A percentile compares a stretch with the other conserved stretches of the same genome.
phyloP scores from a whole-genome alignment of 1,139 yeast species.

The Groenewaldozyma auringiensis region DNA sequence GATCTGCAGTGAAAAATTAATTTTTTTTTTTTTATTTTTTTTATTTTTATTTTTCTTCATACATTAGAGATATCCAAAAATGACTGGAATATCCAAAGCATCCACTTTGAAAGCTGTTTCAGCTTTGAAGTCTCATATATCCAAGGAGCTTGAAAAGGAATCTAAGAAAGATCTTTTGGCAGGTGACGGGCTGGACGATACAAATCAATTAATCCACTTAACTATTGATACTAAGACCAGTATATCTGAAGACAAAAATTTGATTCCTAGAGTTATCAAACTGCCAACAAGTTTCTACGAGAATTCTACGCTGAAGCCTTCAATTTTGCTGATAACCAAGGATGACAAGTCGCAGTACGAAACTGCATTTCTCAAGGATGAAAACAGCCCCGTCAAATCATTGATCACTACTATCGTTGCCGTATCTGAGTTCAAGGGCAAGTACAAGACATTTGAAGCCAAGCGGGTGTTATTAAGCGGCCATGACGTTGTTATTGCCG shows the following conservation, averaged over 20 bases:
- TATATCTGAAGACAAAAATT: slow-evolving; percentile 51
- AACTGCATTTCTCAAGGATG: slow-evolving; percentile 38
- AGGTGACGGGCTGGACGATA: slow-evolving; percentile 40
- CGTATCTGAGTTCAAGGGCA: slow-evolving; percentile 36
- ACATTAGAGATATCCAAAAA: no score
- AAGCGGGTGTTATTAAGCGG: slow-evolving; percentile 32
- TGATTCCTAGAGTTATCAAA: slow-evolving; percentile 62
- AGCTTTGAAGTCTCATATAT: slow-evolving; percentile 31
- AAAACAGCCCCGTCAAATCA: slow-evolving; percentile 43
- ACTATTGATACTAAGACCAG: slow-evolving; percentile 60
- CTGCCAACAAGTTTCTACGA: slow-evolving; percentile 46
- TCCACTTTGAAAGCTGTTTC: slow-evolving; percentile 28
- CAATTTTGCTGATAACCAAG: slow-evolving; percentile 63
- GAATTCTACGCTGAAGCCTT: slow-evolving; percentile 37
- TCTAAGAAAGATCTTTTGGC: slow-evolving; percentile 44
- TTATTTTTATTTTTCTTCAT: neutral
- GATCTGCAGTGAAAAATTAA: neutral
- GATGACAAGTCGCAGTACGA: slow-evolving; percentile 58
- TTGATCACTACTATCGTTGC: slow-evolving; percentile 34
- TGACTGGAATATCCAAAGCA: slow-evolving; percentile 12
- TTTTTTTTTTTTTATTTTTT: slow-evolving; percentile 3
- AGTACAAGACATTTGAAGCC: slow-evolving; percentile 39
- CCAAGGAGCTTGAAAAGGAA: slow-evolving; percentile 13
- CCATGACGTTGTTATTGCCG: slow-evolving; percentile 68
- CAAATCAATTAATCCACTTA: slow-evolving; percentile 37